These are phyloP conservation scores for Emergomyces orientalis DNA, from an alignment of 2,329 filamentous ascomycete species.

Conservation along the genomic window DNA sequence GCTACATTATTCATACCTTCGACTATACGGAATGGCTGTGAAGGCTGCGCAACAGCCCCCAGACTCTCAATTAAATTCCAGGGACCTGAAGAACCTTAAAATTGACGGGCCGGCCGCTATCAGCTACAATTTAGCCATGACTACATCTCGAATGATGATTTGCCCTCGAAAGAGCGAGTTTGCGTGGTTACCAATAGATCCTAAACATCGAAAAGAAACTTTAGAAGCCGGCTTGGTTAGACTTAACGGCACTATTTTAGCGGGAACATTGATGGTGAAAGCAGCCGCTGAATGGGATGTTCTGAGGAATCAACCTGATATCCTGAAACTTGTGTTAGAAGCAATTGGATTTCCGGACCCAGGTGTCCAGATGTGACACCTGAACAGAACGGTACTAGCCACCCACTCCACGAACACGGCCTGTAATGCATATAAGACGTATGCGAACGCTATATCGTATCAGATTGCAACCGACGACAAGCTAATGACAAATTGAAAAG, in stretches of 20 bases:
- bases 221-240: constrained; percentile 35
- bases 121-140: constrained; percentile 53
- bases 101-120: constrained; percentile 33
- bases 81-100: constrained; percentile 16
- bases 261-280: constrained; percentile 52
- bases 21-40: constrained; percentile 31
- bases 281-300: constrained; percentile 45
- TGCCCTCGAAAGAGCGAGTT: constrained; percentile 42
- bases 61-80: constrained; percentile 1
- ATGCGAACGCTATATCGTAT: not conserved
- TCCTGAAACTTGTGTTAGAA: constrained; percentile 37
- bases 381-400: not conserved
- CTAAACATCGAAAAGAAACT: constrained; percentile 25
- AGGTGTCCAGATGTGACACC: not conserved
- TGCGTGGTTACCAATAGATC: constrained; percentile 31
- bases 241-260: constrained; percentile 49
- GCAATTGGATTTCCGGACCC: constrained; percentile 30
- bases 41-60: constrained; percentile 1
- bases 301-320: constrained; percentile 33
- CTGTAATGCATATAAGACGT: not conserved
- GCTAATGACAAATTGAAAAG: not conserved
- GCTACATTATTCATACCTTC: constrained; percentile 32
- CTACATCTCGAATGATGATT: constrained; percentile 45
- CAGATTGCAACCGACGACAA: not conserved
- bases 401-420: not conserved